Conservation (phyloP, 1,139 yeast species). For the Blastobotrys aristatus region DNA sequence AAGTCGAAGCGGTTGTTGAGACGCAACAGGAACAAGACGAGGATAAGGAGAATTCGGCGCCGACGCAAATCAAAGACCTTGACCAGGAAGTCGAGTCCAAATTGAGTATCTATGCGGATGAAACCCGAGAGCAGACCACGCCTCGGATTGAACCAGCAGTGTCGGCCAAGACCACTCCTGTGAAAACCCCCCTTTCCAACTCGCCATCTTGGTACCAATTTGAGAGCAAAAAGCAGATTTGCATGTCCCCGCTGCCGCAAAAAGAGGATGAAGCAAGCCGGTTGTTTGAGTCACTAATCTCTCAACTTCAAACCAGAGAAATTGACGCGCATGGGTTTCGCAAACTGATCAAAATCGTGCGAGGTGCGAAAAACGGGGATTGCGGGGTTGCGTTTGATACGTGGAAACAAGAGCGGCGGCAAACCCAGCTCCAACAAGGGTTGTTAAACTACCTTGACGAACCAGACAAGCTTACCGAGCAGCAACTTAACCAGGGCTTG, state of each 20-base stretch:
- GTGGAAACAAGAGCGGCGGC: constrained; percentile 23
- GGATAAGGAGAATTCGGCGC: constrained; percentile 1
- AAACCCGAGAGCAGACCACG: background rate
- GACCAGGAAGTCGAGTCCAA: constrained; percentile 9
- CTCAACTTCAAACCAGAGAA: constrained; percentile 19
- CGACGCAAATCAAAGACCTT: background rate
- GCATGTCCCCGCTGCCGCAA: constrained; percentile 25
- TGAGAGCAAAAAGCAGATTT: constrained; percentile 21
- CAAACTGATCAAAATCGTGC: constrained; percentile 23
- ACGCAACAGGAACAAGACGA: background rate
- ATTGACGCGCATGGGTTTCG: constrained; percentile 27
- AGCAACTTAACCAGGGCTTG: constrained; percentile 23
- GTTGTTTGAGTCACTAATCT: constrained; percentile 22
- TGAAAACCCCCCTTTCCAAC: background rate
- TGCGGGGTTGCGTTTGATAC: constrained; percentile 19
- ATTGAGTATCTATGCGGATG: constrained; percentile 11
- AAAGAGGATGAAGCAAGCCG: constrained; percentile 22
- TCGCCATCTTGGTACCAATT: constrained; percentile 20
- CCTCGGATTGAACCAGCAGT: background rate
- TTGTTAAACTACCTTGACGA: constrained; percentile 18
- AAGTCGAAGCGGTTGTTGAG: background rate
- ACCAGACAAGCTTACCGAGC: constrained; percentile 17
- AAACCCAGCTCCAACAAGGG: constrained; percentile 17
- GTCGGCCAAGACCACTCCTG: background rate
- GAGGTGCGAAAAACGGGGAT: constrained; percentile 16